Base-by-base conservation (phyloP, 2,329 filamentous ascomycete genomes). In the Herpotrichia juniperi region DNA sequence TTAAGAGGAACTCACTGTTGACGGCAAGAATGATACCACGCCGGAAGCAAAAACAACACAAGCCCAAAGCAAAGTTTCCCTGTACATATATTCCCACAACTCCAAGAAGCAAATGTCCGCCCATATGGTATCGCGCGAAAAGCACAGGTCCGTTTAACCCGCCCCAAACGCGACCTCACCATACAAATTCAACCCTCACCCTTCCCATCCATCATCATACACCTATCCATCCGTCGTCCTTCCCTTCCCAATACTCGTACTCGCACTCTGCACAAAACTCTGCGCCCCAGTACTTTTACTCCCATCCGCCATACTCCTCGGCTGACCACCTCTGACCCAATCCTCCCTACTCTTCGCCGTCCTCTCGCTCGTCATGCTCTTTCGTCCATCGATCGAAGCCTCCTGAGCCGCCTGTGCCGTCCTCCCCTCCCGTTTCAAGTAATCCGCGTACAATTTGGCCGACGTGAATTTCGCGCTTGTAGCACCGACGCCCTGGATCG, bases 381-480 rank as follows among this genome's bases (percentile, higher is more conserved):
- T 43, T 7, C 37, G 19, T 6, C 21, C 19, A 24, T 40, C n/a
- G n/a, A n/a, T n/a, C n/a, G n/a, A n/a, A n/a, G n/a, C 37, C 6
- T 16, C 14, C 19, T 8, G 14, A 19, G 26, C 35, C 19, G 24
- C 4, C 19, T 4, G 11, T 12, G 24, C 48, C 9, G 12, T 37
- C 22, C 47, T 49, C 4, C 56, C 62, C 25, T 64, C 58, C 5
- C 61, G 47, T 17, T 46, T 39, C 34, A 61, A 39, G 42, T 60
- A 64, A 32, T 64, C 59, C 16, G 53, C 48, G 37, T 62, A 64
- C 26, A 62, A 46, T 45, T 64, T 63, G 3, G 37, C 55, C 21
- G 53, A 49, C 6, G 59, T 51, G 31, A 55, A 54, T 16, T 26
- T 51, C 28, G 42, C 48, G 37, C 26, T 49, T n/a, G 26, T 39